Conservation (phyloP, 495 filamentous ascomycete species). For the Entonaema liquescens region DNA sequence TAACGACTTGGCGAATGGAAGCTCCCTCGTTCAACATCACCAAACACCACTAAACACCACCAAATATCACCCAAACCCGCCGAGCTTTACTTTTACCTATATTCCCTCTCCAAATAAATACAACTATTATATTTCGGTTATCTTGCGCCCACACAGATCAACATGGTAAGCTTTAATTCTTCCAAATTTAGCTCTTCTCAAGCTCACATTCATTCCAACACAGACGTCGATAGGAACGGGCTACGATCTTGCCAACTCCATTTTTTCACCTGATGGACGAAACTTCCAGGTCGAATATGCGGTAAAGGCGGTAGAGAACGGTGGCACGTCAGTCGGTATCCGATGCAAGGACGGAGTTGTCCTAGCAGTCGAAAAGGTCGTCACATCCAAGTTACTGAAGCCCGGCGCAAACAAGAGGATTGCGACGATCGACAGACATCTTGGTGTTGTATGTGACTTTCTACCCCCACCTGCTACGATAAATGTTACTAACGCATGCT, state of each 20-base stretch:
- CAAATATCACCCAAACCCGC: slow-evolving; percentile 33
- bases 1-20: no score
- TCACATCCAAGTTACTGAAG: slow-evolving; percentile 94
- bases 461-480: background rate
- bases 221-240: slow-evolving; percentile 99
- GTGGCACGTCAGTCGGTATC: slow-evolving; percentile 95
- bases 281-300: slow-evolving; percentile 99
- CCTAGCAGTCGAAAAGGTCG: slow-evolving; percentile 94
- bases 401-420: slow-evolving; percentile 95
- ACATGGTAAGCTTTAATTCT: slow-evolving; percentile 40
- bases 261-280: slow-evolving; percentile 97
- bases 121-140: background rate
- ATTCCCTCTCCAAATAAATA: slow-evolving; percentile 2
- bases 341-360: slow-evolving; percentile 97
- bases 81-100: slow-evolving; percentile 25
- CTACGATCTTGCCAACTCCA: slow-evolving; percentile 98
- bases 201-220: slow-evolving; percentile 18
- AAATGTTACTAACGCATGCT: background rate
- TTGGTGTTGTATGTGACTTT: slow-evolving; percentile 78
- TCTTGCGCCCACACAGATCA: slow-evolving; percentile 10
- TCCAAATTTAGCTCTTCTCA: background rate
- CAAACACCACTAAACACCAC: slow-evolving; percentile 35
- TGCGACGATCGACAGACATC: slow-evolving; percentile 89
- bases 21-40: slow-evolving; percentile 28
- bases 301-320: slow-evolving; percentile 97